Conservation (phyloP, 2,329 filamentous ascomycete genomes). For the Pseudogymnoascus pannorum region DNA sequence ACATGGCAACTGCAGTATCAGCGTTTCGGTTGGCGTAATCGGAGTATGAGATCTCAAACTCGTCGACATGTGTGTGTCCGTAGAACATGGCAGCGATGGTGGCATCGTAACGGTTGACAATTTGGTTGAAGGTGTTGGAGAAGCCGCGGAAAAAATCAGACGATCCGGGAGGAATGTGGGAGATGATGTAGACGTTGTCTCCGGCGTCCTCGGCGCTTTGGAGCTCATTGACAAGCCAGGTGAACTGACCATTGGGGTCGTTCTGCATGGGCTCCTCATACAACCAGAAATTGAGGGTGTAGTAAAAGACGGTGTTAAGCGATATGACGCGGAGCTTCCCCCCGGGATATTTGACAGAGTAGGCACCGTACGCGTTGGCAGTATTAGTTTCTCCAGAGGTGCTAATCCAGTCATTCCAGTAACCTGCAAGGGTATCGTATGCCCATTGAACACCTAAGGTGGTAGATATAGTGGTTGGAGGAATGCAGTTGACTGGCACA, state of each 20-base stretch:
- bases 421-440: constrained; percentile 30
- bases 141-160: constrained; percentile 33
- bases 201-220: constrained; percentile 30
- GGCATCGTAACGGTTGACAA: constrained; percentile 25
- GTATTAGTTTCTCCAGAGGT: constrained; percentile 22
- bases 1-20: constrained; percentile 24
- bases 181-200: constrained; percentile 35
- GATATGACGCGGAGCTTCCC: constrained; percentile 35
- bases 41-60: constrained; percentile 29
- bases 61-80: constrained; percentile 30
- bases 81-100: constrained; percentile 29
- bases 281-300: constrained; percentile 34
- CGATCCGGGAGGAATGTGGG: constrained; percentile 27
- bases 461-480: constrained; percentile 23
- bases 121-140: constrained; percentile 30
- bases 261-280: constrained; percentile 32
- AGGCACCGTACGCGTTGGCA: constrained; percentile 29
- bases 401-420: constrained; percentile 32
- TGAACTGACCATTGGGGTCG: constrained; percentile 31
- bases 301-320: constrained; percentile 37
- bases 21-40: constrained; percentile 22
- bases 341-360: constrained; percentile 27
- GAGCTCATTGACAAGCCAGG: constrained; percentile 34
- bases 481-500: constrained; percentile 31
- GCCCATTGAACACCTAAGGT: constrained; percentile 31